Percentiles rank a stretch among this genome's conserved stretches.
Evolutionary conservation across 495 filamentous ascomycete species (phyloP).

Genomic region (Lasiosphaeria ovina): DNA sequence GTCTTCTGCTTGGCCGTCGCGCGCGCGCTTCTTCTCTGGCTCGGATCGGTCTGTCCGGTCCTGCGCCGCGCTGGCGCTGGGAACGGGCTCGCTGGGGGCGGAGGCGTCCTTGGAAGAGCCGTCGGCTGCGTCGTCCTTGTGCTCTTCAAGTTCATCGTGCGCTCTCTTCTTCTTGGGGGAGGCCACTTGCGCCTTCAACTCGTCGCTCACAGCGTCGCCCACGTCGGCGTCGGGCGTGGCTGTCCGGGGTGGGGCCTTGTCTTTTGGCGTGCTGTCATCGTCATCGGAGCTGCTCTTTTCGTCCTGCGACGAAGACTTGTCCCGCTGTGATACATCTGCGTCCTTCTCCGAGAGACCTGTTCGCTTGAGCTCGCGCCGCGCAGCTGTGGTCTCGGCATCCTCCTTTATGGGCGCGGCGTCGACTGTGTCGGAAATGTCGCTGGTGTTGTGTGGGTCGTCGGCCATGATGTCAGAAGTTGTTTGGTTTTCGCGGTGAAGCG

Average conservation of each 20-base stretch:
- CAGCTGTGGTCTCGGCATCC: constrained; percentile 54
- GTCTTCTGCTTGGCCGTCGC: constrained; percentile 35
- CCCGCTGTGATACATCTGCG: constrained; percentile 5
- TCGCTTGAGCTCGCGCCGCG: constrained; percentile 54
- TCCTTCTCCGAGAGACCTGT: constrained; percentile 52
- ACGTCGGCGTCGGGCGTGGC: constrained; percentile 34
- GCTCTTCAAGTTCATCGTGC: constrained; percentile 49
- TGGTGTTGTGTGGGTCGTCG: constrained; percentile 35
- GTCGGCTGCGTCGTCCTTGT: constrained; percentile 36
- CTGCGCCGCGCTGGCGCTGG: constrained; percentile 19
- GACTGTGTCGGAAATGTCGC: constrained; percentile 31
- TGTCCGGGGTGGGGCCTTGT: constrained; percentile 10
- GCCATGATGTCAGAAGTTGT: constrained; percentile 33
- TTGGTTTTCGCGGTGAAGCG: constrained; percentile 6
- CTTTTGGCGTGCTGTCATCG: constrained; percentile 26
- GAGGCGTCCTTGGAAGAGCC: constrained; percentile 37
- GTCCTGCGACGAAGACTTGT: constrained; percentile 19
- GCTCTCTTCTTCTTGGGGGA: constrained; percentile 60
- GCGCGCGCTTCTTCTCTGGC: constrained; percentile 56
- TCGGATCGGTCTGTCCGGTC: constrained; percentile 46
- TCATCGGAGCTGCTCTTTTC: constrained; percentile 25
- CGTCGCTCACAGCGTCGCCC: constrained; percentile 31
- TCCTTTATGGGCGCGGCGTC: constrained; percentile 34
- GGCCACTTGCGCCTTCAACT: constrained; percentile 44
- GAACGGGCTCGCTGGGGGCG: constrained; percentile 15